Evolutionary conservation across 2,329 filamentous ascomycete genomes (phyloP).

Genomic region (Calonectria crousiana): DNA sequence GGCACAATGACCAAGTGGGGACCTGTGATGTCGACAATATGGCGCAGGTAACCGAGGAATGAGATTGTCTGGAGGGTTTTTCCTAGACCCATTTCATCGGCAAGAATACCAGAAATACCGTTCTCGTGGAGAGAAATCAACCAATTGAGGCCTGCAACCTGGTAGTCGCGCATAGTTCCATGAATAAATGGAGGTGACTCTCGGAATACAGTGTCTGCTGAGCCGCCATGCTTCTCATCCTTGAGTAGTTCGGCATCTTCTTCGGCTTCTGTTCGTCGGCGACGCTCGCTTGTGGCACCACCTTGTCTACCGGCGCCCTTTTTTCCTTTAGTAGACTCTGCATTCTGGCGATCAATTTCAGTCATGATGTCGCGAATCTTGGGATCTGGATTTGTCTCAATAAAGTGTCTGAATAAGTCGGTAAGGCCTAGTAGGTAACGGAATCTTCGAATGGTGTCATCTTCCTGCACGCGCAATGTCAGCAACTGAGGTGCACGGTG

Average conservation of each 20-base stretch:
- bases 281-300: constrained; percentile 81
- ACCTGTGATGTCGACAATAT: constrained; percentile 88
- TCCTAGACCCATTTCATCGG: constrained; percentile 98
- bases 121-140: constrained; percentile 98
- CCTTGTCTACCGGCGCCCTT: constrained; percentile 85
- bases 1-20: constrained; percentile 94
- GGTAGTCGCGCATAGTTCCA: constrained; percentile 94
- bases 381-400: constrained; percentile 96
- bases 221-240: constrained; percentile 89
- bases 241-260: constrained; percentile 91
- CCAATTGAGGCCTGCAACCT: constrained; percentile 96
- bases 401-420: constrained; percentile 98
- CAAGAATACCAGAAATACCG: constrained; percentile 96
- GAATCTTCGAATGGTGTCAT: constrained; percentile 94
- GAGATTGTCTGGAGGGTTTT: constrained; percentile 98
- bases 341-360: constrained; percentile 95
- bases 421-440: constrained; percentile 95
- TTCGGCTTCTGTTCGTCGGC: constrained; percentile 93
- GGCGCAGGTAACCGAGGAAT: constrained; percentile 93
- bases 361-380: constrained; percentile 93
- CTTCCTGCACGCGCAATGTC: constrained; percentile 70
- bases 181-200: constrained; percentile 93
- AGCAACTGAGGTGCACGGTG: constrained; percentile 21
- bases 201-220: constrained; percentile 90
- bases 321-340: constrained; percentile 76